Conservation (phyloP, 2,329 filamentous ascomycete genomes). For the Coleophoma crateriformis region DNA sequence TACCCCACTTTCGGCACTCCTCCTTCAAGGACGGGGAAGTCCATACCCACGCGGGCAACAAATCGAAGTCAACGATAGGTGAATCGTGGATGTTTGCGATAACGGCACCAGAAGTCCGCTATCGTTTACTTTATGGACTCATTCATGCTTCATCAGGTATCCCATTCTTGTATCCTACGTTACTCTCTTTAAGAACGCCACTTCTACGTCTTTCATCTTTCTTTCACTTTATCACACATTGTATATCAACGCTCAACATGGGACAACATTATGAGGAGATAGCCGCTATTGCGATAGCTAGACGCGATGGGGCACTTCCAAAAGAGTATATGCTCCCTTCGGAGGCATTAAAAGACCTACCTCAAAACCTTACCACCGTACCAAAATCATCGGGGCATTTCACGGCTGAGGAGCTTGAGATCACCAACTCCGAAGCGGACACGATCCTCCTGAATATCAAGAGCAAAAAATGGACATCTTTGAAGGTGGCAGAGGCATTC, state of each 20-base stretch:
- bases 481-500: conserved; percentile 45
- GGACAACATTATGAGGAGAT: conserved; percentile 30
- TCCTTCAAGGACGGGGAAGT: neutral
- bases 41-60: neutral
- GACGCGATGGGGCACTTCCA: conserved; percentile 24
- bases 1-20: conserved; percentile 19
- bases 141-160: neutral
- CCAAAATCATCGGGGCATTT: conserved; percentile 21
- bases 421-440: conserved; percentile 33
- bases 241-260: conserved; percentile 13
- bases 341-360: conserved; percentile 13
- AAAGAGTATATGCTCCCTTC: conserved; percentile 23
- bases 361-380: conserved; percentile 19
- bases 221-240: neutral
- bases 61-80: neutral
- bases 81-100: conserved; percentile 3
- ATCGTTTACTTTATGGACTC: too few relatives aligned
- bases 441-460: conserved; percentile 28
- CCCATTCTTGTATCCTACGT: neutral
- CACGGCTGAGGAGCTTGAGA: conserved; percentile 39
- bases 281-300: conserved; percentile 28
- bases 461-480: conserved; percentile 39
- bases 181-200: neutral
- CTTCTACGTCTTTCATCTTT: neutral
- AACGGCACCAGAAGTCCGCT: neutral